Evolutionary conservation across 2,329 filamentous ascomycete species (phyloP).

Genomic region (Pyrenochaeta sp.): DNA sequence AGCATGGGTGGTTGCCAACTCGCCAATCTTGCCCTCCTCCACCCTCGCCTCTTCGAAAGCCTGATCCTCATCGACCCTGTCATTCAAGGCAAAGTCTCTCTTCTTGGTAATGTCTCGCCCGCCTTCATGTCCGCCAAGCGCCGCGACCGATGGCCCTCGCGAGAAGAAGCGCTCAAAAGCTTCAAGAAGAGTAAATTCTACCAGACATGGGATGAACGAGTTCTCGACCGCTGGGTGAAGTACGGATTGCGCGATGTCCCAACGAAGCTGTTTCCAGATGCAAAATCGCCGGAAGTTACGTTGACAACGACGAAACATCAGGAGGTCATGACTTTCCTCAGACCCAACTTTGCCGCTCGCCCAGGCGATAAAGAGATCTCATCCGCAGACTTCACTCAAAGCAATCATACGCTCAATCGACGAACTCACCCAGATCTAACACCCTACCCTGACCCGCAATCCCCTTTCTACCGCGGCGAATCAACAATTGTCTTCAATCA

Average conservation of each 20-base stretch:
- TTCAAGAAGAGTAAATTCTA: constrained; percentile 81
- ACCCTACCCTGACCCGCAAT: constrained; percentile 43
- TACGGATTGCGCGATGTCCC: constrained; percentile 80
- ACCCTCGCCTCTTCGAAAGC: constrained; percentile 80
- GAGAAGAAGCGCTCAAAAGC: constrained; percentile 69
- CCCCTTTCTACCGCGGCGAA: constrained; percentile 74
- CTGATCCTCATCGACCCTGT: constrained; percentile 87
- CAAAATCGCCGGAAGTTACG: constrained; percentile 64
- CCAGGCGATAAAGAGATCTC: constrained; percentile 57
- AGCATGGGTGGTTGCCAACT: constrained; percentile 85
- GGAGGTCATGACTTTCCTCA: constrained; percentile 81
- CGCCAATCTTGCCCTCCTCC: constrained; percentile 74
- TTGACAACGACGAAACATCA: constrained; percentile 86
- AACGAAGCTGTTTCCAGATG: constrained; percentile 64
- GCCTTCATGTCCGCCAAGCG: constrained; percentile 73
- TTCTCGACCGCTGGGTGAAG: constrained; percentile 75
- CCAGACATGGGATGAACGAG: constrained; percentile 80
- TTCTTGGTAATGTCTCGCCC: constrained; percentile 51
- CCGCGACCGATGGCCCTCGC: constrained; percentile 83
- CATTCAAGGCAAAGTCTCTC: constrained; percentile 64
- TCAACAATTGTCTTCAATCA: constrained; percentile 63
- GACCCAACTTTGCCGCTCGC: constrained; percentile 63
- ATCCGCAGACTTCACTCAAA: constrained; percentile 34
- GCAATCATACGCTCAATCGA: constrained; percentile 46
- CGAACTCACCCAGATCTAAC: constrained; percentile 56